Conservation (phyloP, 2,329 filamentous ascomycete genomes). For the Aureobasidium pullulans region DNA sequence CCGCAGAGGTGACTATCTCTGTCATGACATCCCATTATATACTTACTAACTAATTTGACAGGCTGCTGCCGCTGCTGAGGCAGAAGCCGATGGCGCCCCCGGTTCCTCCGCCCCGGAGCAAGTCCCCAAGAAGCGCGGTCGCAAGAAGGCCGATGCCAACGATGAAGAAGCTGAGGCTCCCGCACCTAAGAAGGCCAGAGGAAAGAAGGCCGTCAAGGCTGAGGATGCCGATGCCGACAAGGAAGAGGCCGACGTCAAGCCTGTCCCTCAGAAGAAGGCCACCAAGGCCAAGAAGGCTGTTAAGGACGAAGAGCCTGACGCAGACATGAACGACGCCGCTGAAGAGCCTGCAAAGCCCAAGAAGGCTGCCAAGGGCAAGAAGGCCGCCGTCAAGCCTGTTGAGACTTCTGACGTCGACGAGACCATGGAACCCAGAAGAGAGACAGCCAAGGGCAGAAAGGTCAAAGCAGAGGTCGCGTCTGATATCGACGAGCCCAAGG, state of each 20-base stretch:
- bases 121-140: slow-evolving; percentile 34
- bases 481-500: slow-evolving; percentile 10
- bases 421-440: slow-evolving; percentile 16
- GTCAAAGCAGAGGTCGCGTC: neutral
- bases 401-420: slow-evolving; percentile 10
- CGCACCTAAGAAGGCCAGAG: slow-evolving; percentile 21
- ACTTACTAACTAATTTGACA: neutral
- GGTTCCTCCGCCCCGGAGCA: slow-evolving; percentile 21
- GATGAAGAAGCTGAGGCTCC: slow-evolving; percentile 27
- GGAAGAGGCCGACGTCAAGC: neutral
- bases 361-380: slow-evolving; percentile 2
- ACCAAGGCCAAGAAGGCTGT: slow-evolving; percentile 8
- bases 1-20: slow-evolving; percentile 23
- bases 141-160: slow-evolving; percentile 32
- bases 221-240: slow-evolving; percentile 20
- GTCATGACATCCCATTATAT: no score
- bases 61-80: slow-evolving; percentile 14
- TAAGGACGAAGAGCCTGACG: slow-evolving; percentile 14
- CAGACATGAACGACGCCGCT: no score
- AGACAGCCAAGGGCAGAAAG: slow-evolving; percentile 16
- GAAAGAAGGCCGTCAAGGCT: slow-evolving; percentile 21
- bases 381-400: neutral
- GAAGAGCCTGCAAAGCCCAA: slow-evolving; percentile 17
- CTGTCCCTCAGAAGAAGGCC: slow-evolving; percentile 8
- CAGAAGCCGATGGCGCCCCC: slow-evolving; percentile 17